A percentile compares a stretch with the other conserved stretches of the same genome.
Conservation (phyloP, 2,329 filamentous ascomycete species). For the Fusarium cyanostomum region DNA sequence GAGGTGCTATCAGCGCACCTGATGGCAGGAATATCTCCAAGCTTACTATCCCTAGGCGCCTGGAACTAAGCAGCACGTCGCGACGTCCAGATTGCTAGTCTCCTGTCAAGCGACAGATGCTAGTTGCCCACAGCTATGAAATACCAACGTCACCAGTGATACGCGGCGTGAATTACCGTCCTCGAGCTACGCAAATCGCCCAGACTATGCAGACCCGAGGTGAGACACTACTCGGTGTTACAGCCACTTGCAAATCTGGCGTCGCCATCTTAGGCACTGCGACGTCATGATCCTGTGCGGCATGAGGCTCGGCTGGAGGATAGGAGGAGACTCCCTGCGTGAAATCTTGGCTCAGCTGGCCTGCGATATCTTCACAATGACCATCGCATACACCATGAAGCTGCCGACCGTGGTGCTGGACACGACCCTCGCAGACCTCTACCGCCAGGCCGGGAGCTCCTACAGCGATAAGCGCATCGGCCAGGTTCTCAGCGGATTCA, state of each 20-base stretch:
- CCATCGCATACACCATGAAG: neutral
- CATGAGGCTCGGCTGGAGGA: neutral
- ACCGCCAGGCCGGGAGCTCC: constrained; percentile 38
- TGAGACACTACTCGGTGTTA: neutral
- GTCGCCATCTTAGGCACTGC: neutral
- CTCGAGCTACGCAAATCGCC: no score
- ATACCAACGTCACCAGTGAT: no score
- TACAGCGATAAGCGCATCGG: constrained; percentile 41
- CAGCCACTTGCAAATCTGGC: constrained; percentile 1
- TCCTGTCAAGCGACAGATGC: no score
- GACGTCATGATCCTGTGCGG: constrained; percentile 3
- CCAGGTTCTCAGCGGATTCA: constrained; percentile 45
- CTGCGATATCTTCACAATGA: neutral
- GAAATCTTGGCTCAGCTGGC: neutral
- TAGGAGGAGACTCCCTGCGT: neutral
- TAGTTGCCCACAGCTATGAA: no score
- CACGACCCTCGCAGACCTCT: constrained; percentile 49
- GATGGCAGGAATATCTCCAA: no score
- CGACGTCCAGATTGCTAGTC: no score
- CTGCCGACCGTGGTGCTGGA: constrained; percentile 48
- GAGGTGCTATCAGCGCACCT: no score
- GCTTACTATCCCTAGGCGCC: no score
- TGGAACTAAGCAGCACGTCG: no score
- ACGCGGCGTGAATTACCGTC: no score
- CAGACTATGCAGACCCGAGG: neutral